These are phyloP conservation scores for Penicillium frequentans DNA, from an alignment of 2,329 filamentous ascomycete genomes.

Conservation along the genomic window DNA sequence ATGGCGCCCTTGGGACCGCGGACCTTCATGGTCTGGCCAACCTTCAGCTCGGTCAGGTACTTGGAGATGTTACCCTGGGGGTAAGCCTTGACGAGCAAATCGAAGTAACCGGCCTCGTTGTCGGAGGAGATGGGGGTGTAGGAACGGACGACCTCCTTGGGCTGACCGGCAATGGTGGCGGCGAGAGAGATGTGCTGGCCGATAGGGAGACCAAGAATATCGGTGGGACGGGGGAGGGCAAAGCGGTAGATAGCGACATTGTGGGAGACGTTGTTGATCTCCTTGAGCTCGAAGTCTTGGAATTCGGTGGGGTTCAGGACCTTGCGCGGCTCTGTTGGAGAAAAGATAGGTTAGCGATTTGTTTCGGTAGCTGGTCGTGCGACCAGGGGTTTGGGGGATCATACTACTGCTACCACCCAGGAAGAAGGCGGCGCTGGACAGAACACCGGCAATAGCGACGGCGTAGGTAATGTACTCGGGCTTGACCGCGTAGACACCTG, in stretches of 20 bases:
- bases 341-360: conserved; percentile 8
- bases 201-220: conserved; percentile 93
- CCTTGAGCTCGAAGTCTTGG: conserved; percentile 88
- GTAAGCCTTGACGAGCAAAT: conserved; percentile 97
- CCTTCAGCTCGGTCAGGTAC: conserved; percentile 76
- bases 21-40: conserved; percentile 87
- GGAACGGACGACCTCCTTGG: conserved; percentile 83
- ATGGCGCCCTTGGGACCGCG: conserved; percentile 96
- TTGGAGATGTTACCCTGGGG: conserved; percentile 96
- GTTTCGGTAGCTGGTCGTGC: not conserved
- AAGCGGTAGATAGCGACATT: conserved; percentile 99
- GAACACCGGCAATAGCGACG: conserved; percentile 61
- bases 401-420: conserved; percentile 67
- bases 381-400: conserved; percentile 35
- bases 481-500: conserved; percentile 77
- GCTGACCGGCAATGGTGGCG: conserved; percentile 72
- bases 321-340: conserved; percentile 66
- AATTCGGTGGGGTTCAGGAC: conserved; percentile 84
- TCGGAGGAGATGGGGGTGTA: conserved; percentile 92
- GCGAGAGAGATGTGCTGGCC: conserved; percentile 98
- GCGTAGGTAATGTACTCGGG: conserved; percentile 73
- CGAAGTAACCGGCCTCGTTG: conserved; percentile 86
- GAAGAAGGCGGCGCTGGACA: conserved; percentile 72
- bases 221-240: conserved; percentile 70
- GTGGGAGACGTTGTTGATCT: conserved; percentile 95